Base-by-base conservation (phyloP, 2,329 filamentous ascomycete genomes). In the Xenoacremonium recifei region DNA sequence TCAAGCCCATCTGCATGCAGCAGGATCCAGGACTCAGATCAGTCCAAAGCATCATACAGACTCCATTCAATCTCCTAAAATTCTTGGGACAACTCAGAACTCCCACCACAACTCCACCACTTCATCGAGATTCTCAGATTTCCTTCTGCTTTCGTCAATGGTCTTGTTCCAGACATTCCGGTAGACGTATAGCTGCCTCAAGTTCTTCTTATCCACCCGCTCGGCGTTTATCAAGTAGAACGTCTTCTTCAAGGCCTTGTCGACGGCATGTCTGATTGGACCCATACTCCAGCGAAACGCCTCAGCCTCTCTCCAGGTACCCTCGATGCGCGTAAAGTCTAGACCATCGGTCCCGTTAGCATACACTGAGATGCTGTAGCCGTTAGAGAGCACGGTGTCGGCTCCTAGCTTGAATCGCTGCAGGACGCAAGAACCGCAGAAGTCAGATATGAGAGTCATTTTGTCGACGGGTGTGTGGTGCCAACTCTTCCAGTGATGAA, bases 401-500 rank as follows among this genome's bases (percentile, higher is more conserved):
- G 57, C 45, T 25, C 60, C 66, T 39, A 75, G 71, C 33, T 70
- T 65, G 66, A 72, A 83, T 18, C 80, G 70, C 52, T 79, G 76
- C 36, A 84, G 62, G 47, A 82, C 71, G 44, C 79, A 83, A 35
- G 75, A 72, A 5, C 80, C 79, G 50, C 80, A 83, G n/a, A 79
- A 57, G 9, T 69, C 58, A 6, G 70, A 63, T 11, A 78, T 63
- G 29, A 66, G 61, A 21, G 73, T 69, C 64, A 80, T 74, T 42
- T 70, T 66, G 35, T 70, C 67, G 31, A 81, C 61, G 2, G 72
- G 73, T 19, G 66, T 67, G 7, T 67, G 53, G 60, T 80, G 79
- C 77, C 79, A 82, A 11, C 71, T 76, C 58, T 80, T 82, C 78
- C 79, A 83, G 64, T 84, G 80, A 57, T 84, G 80, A 6, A 84